phyloP scores from a whole-genome alignment of 2,329 filamentous ascomycete genomes.

The Ophiocordyceps camponoti-leonardi region DNA sequence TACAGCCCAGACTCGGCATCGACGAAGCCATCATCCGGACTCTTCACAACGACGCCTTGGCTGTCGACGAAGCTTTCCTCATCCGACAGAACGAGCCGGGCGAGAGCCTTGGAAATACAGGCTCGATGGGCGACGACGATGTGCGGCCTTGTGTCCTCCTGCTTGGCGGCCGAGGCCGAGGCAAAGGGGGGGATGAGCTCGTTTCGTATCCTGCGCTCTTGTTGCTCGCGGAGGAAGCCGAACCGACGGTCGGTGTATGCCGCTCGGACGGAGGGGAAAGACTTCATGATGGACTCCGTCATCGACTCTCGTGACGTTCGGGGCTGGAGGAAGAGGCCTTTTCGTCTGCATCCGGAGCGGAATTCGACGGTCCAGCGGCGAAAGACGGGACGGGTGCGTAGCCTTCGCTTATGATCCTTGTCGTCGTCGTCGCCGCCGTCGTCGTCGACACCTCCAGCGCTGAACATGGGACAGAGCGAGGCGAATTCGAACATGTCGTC shows the following conservation, averaged over 20 bases:
- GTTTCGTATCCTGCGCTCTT: slow-evolving; percentile 25
- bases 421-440: slow-evolving; percentile 10
- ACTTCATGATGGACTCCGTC: slow-evolving; percentile 31
- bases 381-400: slow-evolving; percentile 38
- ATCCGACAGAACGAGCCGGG: slow-evolving; percentile 29
- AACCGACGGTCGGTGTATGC: slow-evolving; percentile 26
- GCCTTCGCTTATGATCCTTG: slow-evolving; percentile 38
- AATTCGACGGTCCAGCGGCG: slow-evolving; percentile 45
- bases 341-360: slow-evolving; percentile 30
- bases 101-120: slow-evolving; percentile 23
- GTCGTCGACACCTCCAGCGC: slow-evolving; percentile 9
- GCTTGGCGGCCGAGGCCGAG: slow-evolving; percentile 4
- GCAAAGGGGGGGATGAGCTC: slow-evolving; percentile 23
- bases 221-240: slow-evolving; percentile 22
- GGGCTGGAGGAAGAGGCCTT: slow-evolving; percentile 16
- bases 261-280: slow-evolving; percentile 24
- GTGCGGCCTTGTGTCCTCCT: slow-evolving; percentile 3
- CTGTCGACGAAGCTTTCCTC: slow-evolving; percentile 23
- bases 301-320: slow-evolving; percentile 24
- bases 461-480: slow-evolving; percentile 40
- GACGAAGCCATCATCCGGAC: background rate
- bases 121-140: slow-evolving; percentile 13
- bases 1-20: background rate
- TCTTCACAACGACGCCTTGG: slow-evolving; percentile 7
- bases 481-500: slow-evolving; percentile 46